phyloP scores from a whole-genome alignment of 2,329 filamentous ascomycete genomes.

The Tolypocladium amazonense region DNA sequence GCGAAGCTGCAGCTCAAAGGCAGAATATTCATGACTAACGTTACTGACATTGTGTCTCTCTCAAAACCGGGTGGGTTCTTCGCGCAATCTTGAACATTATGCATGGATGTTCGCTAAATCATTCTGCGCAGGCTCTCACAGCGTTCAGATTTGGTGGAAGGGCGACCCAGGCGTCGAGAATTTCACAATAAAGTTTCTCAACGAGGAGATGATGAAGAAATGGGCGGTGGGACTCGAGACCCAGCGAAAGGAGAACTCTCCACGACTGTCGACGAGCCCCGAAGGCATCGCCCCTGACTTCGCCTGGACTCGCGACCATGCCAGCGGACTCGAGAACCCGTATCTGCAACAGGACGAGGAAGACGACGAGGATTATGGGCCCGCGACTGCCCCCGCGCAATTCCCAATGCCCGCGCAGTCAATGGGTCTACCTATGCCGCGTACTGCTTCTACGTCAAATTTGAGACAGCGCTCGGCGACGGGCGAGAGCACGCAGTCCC shows the following conservation, averaged over 20 bases:
- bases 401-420: constrained; percentile 19
- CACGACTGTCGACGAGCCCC: constrained; percentile 34
- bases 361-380: constrained; percentile 44
- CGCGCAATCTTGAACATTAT: not conserved
- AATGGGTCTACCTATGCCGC: constrained; percentile 15
- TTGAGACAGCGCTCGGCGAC: constrained; percentile 69
- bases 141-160: constrained; percentile 97
- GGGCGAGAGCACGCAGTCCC: constrained; percentile 52
- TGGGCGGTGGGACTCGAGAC: constrained; percentile 74
- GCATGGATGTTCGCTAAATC: not conserved
- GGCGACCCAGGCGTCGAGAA: constrained; percentile 92
- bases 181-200: constrained; percentile 86
- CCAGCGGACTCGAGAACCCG: constrained; percentile 64
- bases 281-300: constrained; percentile 60
- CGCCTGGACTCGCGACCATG: constrained; percentile 63
- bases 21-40: constrained; percentile 97
- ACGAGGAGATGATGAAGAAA: constrained; percentile 87
- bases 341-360: constrained; percentile 59
- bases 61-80: constrained; percentile 66
- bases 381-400: constrained; percentile 23
- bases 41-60: constrained; percentile 84
- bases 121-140: constrained; percentile 62
- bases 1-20: constrained; percentile 91
- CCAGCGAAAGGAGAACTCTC: constrained; percentile 55
- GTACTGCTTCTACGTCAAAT: constrained; percentile 57